Evolutionary conservation across 495 filamentous ascomycete genomes (phyloP), one percentile per base, ranked within the genome.

Genomic region (Bacidia rubella): DNA sequence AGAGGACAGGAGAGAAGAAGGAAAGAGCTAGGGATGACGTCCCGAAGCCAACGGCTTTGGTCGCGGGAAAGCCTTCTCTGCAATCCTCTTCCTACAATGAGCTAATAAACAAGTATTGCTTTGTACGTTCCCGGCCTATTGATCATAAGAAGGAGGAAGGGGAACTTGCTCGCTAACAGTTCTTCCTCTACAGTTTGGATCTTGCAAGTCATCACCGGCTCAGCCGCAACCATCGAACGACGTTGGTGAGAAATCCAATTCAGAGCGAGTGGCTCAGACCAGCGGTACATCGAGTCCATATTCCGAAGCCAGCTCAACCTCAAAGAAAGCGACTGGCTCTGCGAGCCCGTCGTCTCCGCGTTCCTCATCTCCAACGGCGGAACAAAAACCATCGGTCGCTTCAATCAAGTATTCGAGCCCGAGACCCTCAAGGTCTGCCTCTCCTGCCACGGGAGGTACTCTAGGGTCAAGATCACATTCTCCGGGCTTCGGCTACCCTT

Each of bases 61-160:
- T 70, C 10, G 69, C 74, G 44, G 73, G 76, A 63, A 82, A 86
- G 60, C 84, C 82, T 21, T 74, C 78, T 40, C 72, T 90, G 56
- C 75, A 89, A 22, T 93, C 90, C 22, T 78, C 83, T 38, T 85
- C 86, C 49, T 96, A 97, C 67, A 82, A 88, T 63, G 92, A 98
- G 66, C 74, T 98, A 53, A 79, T 98, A 61, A 86, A 94, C 73
- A 94, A 93, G 69, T 98, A 94, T 70, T 98, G 92, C 75, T 95
- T 94, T 77, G 90, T 95, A 86, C 78, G 89, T 93, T 72, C 65
- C 55, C 49, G 60, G 58, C 60, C 54, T 48, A 56, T 23, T 9
- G n/a, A 29, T 22, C 25, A 50, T 19, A 29, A 48, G 26, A 58
- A 38, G 27, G 54, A 53, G 26, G 39, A 19, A 27, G 20, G 43